A percentile compares a stretch with the other conserved stretches of the same genome.
phyloP scores from a whole-genome alignment of 2,329 filamentous ascomycete species.

The Colletotrichum cordylinicola region DNA sequence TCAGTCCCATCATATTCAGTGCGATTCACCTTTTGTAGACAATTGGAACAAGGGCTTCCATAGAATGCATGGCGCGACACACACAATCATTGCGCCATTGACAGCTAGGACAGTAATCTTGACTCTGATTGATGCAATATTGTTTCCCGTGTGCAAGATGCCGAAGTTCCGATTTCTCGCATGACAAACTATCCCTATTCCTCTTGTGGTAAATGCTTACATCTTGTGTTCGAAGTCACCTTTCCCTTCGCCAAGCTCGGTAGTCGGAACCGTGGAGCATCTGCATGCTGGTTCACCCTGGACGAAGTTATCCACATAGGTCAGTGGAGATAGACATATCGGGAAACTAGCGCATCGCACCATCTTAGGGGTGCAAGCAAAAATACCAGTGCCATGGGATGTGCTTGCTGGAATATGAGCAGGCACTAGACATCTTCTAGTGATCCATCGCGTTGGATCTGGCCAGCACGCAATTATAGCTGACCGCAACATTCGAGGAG shows the following conservation, averaged over 20 bases:
- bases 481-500: accelerated
- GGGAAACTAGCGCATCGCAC: neutral
- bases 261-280: neutral
- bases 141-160: neutral
- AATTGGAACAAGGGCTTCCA: neutral
- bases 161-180: neutral
- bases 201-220: neutral
- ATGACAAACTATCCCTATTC: neutral
- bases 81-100: neutral
- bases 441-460: neutral
- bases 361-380: neutral
- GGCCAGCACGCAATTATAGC: neutral
- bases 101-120: neutral
- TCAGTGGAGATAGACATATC: neutral
- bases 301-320: neutral
- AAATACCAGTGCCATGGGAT: neutral
- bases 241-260: neutral
- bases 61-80: neutral
- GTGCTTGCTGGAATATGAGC: neutral
- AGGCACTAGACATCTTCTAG: neutral
- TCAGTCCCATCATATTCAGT: neutral
- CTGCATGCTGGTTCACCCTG: neutral
- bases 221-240: neutral
- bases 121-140: neutral
- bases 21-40: neutral